Conservation (phyloP, 2,329 filamentous ascomycete species). For the Didymella segeticola region DNA sequence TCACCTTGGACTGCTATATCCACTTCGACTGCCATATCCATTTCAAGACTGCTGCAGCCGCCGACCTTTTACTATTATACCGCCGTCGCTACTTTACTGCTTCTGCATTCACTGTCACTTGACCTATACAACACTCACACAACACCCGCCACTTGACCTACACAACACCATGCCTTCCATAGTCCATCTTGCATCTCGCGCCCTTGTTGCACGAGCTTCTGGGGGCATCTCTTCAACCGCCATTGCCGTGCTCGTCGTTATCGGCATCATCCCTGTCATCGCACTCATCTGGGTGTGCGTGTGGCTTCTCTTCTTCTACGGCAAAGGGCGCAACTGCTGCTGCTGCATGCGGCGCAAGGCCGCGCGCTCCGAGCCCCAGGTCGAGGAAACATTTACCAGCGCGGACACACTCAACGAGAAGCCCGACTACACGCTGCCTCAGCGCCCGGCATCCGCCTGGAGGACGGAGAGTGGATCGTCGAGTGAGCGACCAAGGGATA, state of each 20-base stretch:
- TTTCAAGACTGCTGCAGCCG: conserved; percentile 13
- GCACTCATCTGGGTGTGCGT: conserved; percentile 32
- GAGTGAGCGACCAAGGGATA: conserved; percentile 10
- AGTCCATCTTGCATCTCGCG: conserved; percentile 23
- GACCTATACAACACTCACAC: no score
- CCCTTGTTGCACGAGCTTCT: conserved; percentile 16
- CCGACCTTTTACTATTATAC: conserved; percentile 5
- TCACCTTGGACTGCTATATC: conserved; percentile 14
- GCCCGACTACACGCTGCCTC: conserved; percentile 20
- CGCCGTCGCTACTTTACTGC: not conserved
- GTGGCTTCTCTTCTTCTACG: conserved; percentile 39
- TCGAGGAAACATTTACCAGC: conserved; percentile 3
- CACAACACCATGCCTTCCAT: conserved; percentile 26
- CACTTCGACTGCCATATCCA: conserved; percentile 15
- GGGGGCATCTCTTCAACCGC: conserved; percentile 25
- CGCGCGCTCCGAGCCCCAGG: conserved; percentile 5
- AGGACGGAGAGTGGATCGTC: conserved; percentile 25
- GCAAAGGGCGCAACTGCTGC: conserved; percentile 32
- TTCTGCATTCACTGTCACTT: not conserved
- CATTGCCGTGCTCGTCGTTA: conserved; percentile 33
- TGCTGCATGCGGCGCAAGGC: conserved; percentile 35
- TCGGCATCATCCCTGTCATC: conserved; percentile 35
- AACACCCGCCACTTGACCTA: not conserved
- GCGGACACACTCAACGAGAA: conserved; percentile 24
- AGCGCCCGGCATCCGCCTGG: conserved; percentile 12